These are phyloP conservation scores for Teratosphaeriaceae sp. DNA, from an alignment of 2,329 filamentous ascomycete genomes.

Conservation along the genomic window DNA sequence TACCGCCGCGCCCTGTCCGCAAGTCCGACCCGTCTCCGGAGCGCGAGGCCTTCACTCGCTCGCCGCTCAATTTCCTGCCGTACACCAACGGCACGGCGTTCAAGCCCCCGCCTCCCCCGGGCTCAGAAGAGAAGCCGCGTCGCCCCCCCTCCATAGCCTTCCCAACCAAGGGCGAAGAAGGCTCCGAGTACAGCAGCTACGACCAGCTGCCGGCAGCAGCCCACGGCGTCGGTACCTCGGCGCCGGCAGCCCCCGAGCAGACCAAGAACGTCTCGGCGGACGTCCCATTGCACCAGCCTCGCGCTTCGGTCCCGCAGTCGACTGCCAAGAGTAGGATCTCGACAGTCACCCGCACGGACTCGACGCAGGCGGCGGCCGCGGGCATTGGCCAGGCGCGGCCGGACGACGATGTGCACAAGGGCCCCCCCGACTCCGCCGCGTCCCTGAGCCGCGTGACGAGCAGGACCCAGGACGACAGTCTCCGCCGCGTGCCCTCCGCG, in stretches of 20 bases:
- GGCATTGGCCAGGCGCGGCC: conserved; percentile 63
- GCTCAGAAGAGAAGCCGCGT: conserved; percentile 35
- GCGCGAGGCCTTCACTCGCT: conserved; percentile 73
- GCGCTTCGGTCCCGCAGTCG: conserved; percentile 71
- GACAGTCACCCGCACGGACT: conserved; percentile 83
- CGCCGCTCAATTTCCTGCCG: conserved; percentile 71
- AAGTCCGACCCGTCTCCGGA: conserved; percentile 72
- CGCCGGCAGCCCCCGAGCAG: conserved; percentile 21
- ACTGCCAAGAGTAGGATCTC: conserved; percentile 80
- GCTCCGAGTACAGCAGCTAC: conserved; percentile 73
- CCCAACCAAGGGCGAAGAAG: conserved; percentile 76
- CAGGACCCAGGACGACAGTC: conserved; percentile 13
- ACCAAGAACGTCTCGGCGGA: conserved; percentile 69
- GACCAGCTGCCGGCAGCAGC: conserved; percentile 33
- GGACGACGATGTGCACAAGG: conserved; percentile 42
- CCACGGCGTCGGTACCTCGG: conserved; percentile 18
- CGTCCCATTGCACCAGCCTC: conserved; percentile 81
- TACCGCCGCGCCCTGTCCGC: conserved; percentile 73
- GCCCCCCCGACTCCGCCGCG: conserved; percentile 16
- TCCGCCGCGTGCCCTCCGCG: conserved; percentile 28
- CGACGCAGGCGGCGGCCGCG: conserved; percentile 74
- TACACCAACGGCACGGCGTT: conserved; percentile 26
- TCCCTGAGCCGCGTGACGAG: conserved; percentile 21
- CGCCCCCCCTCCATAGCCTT: conserved; percentile 69
- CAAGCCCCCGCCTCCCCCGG: conserved; percentile 26